phyloP scores from a whole-genome alignment of 345 rosid species.

The Eucalyptus caleyi region DNA sequence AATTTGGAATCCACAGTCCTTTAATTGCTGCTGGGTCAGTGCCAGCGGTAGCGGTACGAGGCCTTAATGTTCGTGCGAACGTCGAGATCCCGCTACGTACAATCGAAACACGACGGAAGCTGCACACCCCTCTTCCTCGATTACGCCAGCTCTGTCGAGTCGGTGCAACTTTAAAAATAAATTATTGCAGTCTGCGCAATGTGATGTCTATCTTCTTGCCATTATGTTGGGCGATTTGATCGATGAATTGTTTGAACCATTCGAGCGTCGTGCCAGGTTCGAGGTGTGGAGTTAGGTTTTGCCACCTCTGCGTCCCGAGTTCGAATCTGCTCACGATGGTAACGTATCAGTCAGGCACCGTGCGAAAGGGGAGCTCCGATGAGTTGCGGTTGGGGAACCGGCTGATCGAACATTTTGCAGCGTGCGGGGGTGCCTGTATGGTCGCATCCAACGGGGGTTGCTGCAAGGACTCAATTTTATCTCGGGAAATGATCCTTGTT shows the following conservation, averaged over 20 bases:
- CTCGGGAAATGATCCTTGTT: neutral
- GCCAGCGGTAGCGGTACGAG: neutral
- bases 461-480: neutral
- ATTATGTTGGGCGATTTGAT: neutral
- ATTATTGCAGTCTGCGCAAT: neutral
- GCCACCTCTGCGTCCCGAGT: neutral
- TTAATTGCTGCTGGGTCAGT: neutral
- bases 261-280: neutral
- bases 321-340: neutral
- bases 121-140: neutral
- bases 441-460: neutral
- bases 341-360: neutral
- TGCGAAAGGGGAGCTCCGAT: neutral
- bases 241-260: neutral
- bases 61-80: neutral
- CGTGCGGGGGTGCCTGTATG: neutral
- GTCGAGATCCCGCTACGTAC: neutral
- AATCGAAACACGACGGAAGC: neutral
- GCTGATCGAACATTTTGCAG: neutral
- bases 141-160: neutral
- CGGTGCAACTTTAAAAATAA: neutral
- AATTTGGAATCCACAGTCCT: neutral
- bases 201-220: neutral
- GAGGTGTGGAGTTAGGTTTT: neutral
- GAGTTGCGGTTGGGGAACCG: neutral